Evolutionary conservation across 306 rosid species (phyloP).

Genomic region (Inga leiocalycina): DNA sequence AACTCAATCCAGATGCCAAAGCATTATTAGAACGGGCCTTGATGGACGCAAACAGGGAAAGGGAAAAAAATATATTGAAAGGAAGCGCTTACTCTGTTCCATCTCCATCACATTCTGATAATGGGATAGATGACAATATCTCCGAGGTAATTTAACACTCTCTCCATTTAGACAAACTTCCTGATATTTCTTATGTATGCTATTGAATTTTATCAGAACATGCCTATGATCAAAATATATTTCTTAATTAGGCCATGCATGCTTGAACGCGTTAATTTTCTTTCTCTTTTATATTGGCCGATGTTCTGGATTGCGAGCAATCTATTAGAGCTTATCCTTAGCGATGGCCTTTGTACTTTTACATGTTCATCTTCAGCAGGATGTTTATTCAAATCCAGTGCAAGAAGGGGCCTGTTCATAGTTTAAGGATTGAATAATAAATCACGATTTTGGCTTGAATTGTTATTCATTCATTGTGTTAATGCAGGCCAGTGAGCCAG

Average conservation of each 20-base stretch:
- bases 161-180: not conserved
- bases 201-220: not conserved
- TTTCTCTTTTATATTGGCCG: not conserved
- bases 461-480: slow-evolving; percentile 14
- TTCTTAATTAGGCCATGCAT: not conserved
- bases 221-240: not conserved
- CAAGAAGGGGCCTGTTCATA: not conserved
- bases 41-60: slow-evolving; percentile 85
- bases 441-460: not conserved
- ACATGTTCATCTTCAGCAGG: not conserved
- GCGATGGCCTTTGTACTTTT: not conserved
- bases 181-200: slow-evolving; percentile 12
- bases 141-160: slow-evolving; percentile 69
- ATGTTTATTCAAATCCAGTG: not conserved
- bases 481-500: slow-evolving; percentile 82
- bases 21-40: slow-evolving; percentile 78
- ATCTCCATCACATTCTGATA: slow-evolving; percentile 71
- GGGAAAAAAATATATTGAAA: slow-evolving; percentile 81
- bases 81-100: slow-evolving; percentile 59
- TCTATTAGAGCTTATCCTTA: not conserved
- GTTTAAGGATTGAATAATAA: not conserved
- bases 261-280: not conserved
- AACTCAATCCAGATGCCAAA: slow-evolving; percentile 88
- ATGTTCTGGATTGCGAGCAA: not conserved
- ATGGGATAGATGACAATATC: slow-evolving; percentile 51